Percentiles rank a stretch among this genome's conserved stretches.
Evolutionary conservation across 129 eudicot genomes (phyloP).

Genomic region (Cynara cardunculus): DNA sequence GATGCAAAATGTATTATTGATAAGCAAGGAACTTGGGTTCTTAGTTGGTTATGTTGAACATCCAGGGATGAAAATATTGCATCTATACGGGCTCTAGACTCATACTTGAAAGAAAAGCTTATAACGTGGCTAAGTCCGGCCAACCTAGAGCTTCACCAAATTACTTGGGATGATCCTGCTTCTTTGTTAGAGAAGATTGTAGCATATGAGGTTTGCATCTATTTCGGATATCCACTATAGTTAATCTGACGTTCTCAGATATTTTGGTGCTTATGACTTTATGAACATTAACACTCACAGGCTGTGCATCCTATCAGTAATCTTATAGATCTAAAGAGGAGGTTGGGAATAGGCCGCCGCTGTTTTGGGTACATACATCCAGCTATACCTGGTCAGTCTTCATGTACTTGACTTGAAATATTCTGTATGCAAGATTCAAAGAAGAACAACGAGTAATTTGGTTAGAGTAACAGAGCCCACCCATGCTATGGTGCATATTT

Average conservation of each 20-base stretch:
- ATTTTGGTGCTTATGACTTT: neutral
- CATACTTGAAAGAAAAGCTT: constrained; percentile 90
- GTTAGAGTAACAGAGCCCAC: neutral
- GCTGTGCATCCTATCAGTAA: constrained; percentile 98
- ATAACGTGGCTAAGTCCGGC: constrained; percentile 97
- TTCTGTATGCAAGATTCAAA: constrained; percentile 4
- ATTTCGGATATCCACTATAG: neutral
- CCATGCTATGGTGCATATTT: neutral
- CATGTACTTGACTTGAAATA: neutral
- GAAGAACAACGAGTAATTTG: neutral
- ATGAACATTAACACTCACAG: constrained; percentile 34
- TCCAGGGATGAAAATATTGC: constrained; percentile 78
- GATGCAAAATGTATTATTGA: neutral
- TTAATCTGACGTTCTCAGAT: neutral
- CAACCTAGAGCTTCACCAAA: constrained; percentile 80
- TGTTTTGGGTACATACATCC: constrained; percentile 97
- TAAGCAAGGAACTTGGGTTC: constrained; percentile 7
- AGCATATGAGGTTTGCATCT: constrained; percentile 68
- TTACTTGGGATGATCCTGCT: constrained; percentile 97
- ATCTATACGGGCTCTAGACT: constrained; percentile 78
- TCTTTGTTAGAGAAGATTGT: constrained; percentile 96
- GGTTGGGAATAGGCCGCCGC: constrained; percentile 90
- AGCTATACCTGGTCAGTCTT: constrained; percentile 81
- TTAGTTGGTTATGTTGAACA: constrained; percentile 10
- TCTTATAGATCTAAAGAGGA: constrained; percentile 88